Conservation (phyloP, 805 yeast species). For the Wickerhamiella cacticola region DNA sequence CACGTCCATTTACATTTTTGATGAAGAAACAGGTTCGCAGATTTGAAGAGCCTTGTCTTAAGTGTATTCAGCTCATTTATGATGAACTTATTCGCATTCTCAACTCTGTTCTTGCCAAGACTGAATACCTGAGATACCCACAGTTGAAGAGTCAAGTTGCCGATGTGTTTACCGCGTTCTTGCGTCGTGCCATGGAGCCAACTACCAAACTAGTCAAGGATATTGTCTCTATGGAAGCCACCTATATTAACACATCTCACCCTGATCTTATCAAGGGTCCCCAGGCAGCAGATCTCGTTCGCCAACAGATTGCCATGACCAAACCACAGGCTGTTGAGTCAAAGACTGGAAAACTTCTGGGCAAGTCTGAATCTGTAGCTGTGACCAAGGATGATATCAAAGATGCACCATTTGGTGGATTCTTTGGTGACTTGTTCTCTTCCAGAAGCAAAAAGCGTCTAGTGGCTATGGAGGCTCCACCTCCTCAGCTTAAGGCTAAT, state of each 20-base stretch:
- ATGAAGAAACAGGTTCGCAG: slow-evolving; percentile 86
- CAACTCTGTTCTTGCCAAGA: slow-evolving; percentile 69
- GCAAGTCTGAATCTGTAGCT: slow-evolving; percentile 21
- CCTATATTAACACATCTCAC: slow-evolving; percentile 94
- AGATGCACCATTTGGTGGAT: slow-evolving; percentile 55
- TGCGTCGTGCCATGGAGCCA: slow-evolving; percentile 71
- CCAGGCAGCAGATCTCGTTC: slow-evolving; percentile 85
- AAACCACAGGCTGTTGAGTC: slow-evolving; percentile 78
- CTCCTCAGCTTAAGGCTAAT: slow-evolving; percentile 80
- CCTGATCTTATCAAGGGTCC: slow-evolving; percentile 92
- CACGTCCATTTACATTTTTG: slow-evolving; percentile 90
- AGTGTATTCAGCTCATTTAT: slow-evolving; percentile 82
- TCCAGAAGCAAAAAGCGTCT: slow-evolving; percentile 85
- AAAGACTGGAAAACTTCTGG: slow-evolving; percentile 79
- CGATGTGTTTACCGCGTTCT: slow-evolving; percentile 62
- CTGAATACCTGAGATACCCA: slow-evolving; percentile 81
- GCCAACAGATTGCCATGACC: slow-evolving; percentile 64
- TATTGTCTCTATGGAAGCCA: slow-evolving; percentile 72
- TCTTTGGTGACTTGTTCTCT: slow-evolving; percentile 90
- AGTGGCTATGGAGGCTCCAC: slow-evolving; percentile 94
- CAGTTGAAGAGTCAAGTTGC: slow-evolving; percentile 81
- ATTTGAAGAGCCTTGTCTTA: slow-evolving; percentile 84
- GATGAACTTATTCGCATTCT: slow-evolving; percentile 90
- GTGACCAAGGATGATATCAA: slow-evolving; percentile 23
- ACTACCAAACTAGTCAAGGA: slow-evolving; percentile 79